Evolutionary conservation across 1,284 basidiomycete species (phyloP), one percentile per base, ranked within the genome.

Genomic region (Pholiota adiposa): DNA sequence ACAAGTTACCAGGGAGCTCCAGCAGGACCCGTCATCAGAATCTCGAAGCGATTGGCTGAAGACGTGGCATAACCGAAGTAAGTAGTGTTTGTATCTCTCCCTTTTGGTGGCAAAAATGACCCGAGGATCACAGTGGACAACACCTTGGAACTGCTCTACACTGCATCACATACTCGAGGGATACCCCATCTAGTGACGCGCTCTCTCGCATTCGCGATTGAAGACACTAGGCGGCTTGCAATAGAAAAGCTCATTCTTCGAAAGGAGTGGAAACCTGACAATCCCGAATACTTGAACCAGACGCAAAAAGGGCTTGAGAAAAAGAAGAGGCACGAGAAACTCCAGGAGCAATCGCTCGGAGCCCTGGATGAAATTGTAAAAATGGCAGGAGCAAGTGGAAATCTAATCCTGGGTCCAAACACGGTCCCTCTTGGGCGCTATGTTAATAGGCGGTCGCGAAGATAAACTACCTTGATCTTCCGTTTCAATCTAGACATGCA

Each of bases 181-280:
- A 70, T 88, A n/a, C 70, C 87, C n/a, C 85, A 89, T 66, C 72
- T 73, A 55, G 61, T 84, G 4, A 83, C 83, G 4, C 78, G 78
- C 14, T 88, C 88, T 65, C 69, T 89, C 19, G 72, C 68, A 12
- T 68, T 72, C 48, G 69, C 88, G 36, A 59, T 74, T 9, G 63
- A 67, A n/a, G 57, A 64, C 14, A 73, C 78, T 63, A 70, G 73
- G 49, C 59, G 65, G 23, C 72, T 70, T 51, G 65, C 76, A 14
- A 25, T 69, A n/a, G n/a, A 41, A 2, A 62, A 64, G 31, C 21
- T 63, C 19, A n/a, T 27, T 65, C 58, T 18, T 68, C 68, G 60
- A 46, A 23, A 9, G 59, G 52, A 72, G 25, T 71, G 68, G 40
- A 65, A 53, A 55, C 64, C 55, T 34, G n/a, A 38, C 33, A 14